These are phyloP conservation scores for Casuarina equisetifolia DNA, from an alignment of 306 rosid species.

Conservation along the genomic window DNA sequence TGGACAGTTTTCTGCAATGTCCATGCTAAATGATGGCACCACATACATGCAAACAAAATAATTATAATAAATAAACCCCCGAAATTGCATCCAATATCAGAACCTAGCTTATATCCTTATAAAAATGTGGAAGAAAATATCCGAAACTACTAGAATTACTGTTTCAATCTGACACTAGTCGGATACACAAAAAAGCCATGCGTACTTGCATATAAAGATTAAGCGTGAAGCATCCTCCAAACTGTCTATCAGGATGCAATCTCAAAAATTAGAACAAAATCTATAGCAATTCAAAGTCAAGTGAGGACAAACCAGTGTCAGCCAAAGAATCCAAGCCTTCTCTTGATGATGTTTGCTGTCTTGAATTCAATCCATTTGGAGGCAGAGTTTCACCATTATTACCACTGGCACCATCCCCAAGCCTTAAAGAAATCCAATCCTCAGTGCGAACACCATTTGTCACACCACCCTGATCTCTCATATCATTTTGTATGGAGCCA, in stretches of 20 bases:
- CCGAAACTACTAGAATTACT: not conserved
- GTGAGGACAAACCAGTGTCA: slow-evolving; percentile 67
- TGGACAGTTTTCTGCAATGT: not conserved
- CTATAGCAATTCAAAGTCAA: slow-evolving; percentile 17
- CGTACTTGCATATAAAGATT: not conserved
- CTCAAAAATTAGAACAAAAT: slow-evolving; percentile 9
- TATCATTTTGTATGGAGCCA: slow-evolving; percentile 62
- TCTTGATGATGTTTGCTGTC: slow-evolving; percentile 55
- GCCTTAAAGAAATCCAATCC: slow-evolving; percentile 93
- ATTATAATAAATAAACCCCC: not conserved
- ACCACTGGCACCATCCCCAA: slow-evolving; percentile 74
- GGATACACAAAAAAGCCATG: not conserved
- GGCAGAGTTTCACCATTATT: slow-evolving; percentile 50
- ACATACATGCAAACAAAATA: not conserved
- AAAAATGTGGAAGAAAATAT: not conserved
- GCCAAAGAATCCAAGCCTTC: slow-evolving; percentile 56
- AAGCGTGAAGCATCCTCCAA: slow-evolving; percentile 4
- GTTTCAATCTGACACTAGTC: not conserved
- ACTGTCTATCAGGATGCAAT: slow-evolving; percentile 10
- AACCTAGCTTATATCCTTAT: slow-evolving; percentile 1
- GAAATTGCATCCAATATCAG: not conserved
- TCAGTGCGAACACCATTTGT: slow-evolving; percentile 80
- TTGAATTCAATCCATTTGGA: slow-evolving; percentile 55
- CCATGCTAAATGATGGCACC: not conserved
- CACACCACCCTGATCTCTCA: slow-evolving; percentile 68